These are phyloP conservation scores for Daldinia vernicosa DNA, from an alignment of 495 filamentous ascomycete species.

Conservation along the genomic window DNA sequence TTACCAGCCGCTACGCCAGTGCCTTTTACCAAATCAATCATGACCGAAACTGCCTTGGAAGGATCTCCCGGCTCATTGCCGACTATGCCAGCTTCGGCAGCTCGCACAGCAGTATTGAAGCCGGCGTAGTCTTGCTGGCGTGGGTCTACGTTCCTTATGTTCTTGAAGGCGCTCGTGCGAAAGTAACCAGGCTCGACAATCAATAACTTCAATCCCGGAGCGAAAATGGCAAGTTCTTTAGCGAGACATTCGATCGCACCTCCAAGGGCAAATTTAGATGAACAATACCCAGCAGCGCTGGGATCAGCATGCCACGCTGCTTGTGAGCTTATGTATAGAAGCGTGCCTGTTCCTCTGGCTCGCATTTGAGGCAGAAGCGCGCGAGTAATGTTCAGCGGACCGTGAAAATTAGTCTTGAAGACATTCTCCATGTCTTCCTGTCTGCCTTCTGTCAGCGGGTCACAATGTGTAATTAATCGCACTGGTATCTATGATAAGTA, in stretches of 20 bases:
- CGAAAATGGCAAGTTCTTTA: slow-evolving; percentile 24
- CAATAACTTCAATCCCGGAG: slow-evolving; percentile 17
- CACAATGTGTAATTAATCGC: too few relatives aligned
- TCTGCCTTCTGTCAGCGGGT: neutral
- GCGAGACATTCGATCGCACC: slow-evolving; percentile 25
- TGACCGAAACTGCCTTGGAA: slow-evolving; percentile 43
- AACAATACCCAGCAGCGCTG: slow-evolving; percentile 21
- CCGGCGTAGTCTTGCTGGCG: slow-evolving; percentile 4
- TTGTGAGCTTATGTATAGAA: slow-evolving; percentile 26
- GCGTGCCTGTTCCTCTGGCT: slow-evolving; percentile 18
- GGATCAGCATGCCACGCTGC: slow-evolving; percentile 21
- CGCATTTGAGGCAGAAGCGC: slow-evolving; percentile 22
- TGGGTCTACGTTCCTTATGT: slow-evolving; percentile 17
- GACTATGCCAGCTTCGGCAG: slow-evolving; percentile 6
- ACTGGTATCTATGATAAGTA: neutral
- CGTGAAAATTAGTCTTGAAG: slow-evolving; percentile 20
- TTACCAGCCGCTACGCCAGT: slow-evolving; percentile 50
- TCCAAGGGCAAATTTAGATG: slow-evolving; percentile 28
- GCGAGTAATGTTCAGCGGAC: slow-evolving; percentile 23
- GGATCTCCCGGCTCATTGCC: slow-evolving; percentile 55
- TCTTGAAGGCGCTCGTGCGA: slow-evolving; percentile 15
- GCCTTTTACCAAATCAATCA: slow-evolving; percentile 53
- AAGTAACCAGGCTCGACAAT: slow-evolving; percentile 28
- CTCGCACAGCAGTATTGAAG: slow-evolving; percentile 23
- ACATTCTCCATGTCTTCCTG: slow-evolving; percentile 5